These are phyloP conservation scores for Multifurca ochricompacta DNA, from an alignment of 768 basidiomycete species.

Conservation along the genomic window DNA sequence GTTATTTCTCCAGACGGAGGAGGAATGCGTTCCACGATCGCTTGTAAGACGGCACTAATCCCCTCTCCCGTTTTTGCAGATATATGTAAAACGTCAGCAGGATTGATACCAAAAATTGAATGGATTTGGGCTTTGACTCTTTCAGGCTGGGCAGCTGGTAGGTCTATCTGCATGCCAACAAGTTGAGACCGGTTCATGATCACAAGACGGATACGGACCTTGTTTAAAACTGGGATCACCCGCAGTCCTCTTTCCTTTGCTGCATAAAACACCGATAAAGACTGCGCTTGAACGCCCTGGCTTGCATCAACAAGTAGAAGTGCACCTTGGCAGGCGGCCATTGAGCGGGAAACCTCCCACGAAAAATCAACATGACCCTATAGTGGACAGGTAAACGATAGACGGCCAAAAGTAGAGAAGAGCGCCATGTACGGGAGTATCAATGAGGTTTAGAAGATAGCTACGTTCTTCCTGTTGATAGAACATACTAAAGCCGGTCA, in stretches of 20 bases:
- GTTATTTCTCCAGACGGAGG: slow-evolving; percentile 53
- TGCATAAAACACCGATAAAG: slow-evolving; percentile 88
- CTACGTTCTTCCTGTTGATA: slow-evolving; percentile 44
- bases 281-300: slow-evolving; percentile 96
- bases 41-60: slow-evolving; percentile 66
- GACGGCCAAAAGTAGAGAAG: not conserved
- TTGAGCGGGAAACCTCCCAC: slow-evolving; percentile 90
- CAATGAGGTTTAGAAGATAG: slow-evolving; percentile 88
- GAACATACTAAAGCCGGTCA: slow-evolving; percentile 57
- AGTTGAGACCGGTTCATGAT: not conserved
- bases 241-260: slow-evolving; percentile 74
- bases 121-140: slow-evolving; percentile 75
- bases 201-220: slow-evolving; percentile 39
- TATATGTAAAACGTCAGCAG: slow-evolving; percentile 64
- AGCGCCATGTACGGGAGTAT: slow-evolving; percentile 66
- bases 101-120: slow-evolving; percentile 74
- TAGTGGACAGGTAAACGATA: not conserved
- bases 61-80: slow-evolving; percentile 92
- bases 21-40: slow-evolving; percentile 79
- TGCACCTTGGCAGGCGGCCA: slow-evolving; percentile 92
- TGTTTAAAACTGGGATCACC: slow-evolving; percentile 90
- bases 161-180: slow-evolving; percentile 61
- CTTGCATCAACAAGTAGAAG: slow-evolving; percentile 85
- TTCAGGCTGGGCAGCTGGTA: slow-evolving; percentile 81
- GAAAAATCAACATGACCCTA: slow-evolving; percentile 98